These are phyloP conservation scores for Scheffersomyces illinoinensis DNA, from an alignment of 1,139 yeast species.

Conservation along the genomic window DNA sequence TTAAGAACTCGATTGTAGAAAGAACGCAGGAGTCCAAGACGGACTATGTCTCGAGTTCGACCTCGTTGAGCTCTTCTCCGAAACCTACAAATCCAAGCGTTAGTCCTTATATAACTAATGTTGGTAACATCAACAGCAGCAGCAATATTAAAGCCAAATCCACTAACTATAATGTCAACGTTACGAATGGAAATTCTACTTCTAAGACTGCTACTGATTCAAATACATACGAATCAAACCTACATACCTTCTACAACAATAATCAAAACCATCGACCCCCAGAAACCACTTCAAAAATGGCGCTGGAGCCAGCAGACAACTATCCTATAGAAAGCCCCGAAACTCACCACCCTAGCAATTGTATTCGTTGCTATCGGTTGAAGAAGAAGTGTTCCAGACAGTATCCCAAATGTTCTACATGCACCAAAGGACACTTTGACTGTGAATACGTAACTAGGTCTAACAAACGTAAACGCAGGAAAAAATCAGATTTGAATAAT, in stretches of 20 bases:
- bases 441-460: conserved; percentile 40
- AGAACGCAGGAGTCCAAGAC: background rate
- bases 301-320: conserved; percentile 4
- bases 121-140: background rate
- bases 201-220: background rate
- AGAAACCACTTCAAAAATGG: background rate
- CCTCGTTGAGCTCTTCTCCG: background rate
- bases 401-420: conserved; percentile 39
- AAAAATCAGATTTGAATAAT: background rate
- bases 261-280: background rate
- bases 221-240: background rate
- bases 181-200: background rate
- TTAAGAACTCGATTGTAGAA: background rate
- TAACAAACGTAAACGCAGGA: conserved; percentile 24
- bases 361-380: conserved; percentile 44
- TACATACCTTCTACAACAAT: background rate
- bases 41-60: background rate
- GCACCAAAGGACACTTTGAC: conserved; percentile 33
- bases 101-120: background rate
- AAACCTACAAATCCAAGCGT: background rate
- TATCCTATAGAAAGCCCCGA: conserved; percentile 19
- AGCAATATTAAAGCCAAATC: background rate
- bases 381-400: conserved; percentile 45
- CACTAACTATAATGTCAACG: background rate
- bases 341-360: conserved; percentile 37